These are phyloP conservation scores for Pestalotiopsis sp. DNA, from an alignment of 2,329 filamentous ascomycete genomes.

Conservation along the genomic window DNA sequence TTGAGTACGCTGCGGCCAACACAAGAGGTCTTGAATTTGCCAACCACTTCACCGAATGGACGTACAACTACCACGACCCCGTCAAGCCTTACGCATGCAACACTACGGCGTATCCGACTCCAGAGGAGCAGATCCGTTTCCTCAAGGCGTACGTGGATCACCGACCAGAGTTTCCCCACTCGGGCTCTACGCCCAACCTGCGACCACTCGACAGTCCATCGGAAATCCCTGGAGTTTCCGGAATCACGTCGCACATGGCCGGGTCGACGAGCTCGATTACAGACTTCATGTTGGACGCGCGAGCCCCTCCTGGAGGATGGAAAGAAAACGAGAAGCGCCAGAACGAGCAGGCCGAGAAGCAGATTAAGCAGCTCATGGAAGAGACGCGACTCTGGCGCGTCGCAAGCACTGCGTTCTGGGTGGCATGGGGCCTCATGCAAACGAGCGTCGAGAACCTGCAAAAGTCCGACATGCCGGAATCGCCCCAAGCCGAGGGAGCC, in stretches of 20 bases:
- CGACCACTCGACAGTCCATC: constrained; percentile 45
- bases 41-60: constrained; percentile 98
- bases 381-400: constrained; percentile 86
- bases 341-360: constrained; percentile 66
- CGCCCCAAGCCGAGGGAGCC: constrained; percentile 28
- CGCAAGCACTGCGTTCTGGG: constrained; percentile 88
- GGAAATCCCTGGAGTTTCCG: constrained; percentile 40
- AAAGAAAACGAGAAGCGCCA: constrained; percentile 63
- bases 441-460: constrained; percentile 81
- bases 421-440: constrained; percentile 96
- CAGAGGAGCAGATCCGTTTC: constrained; percentile 82
- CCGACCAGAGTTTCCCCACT: constrained; percentile 65
- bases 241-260: constrained; percentile 34
- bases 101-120: constrained; percentile 70
- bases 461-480: constrained; percentile 27
- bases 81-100: constrained; percentile 68
- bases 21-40: constrained; percentile 87
- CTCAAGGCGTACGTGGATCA: constrained; percentile 87
- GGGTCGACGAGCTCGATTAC: constrained; percentile 54
- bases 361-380: constrained; percentile 71
- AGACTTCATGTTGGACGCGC: constrained; percentile 84
- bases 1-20: constrained; percentile 95
- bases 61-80: constrained; percentile 91
- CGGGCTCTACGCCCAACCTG: constrained; percentile 53
- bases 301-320: constrained; percentile 57